Conservation (phyloP, 1,139 yeast genomes). For the Suhomyces choctaworum region DNA sequence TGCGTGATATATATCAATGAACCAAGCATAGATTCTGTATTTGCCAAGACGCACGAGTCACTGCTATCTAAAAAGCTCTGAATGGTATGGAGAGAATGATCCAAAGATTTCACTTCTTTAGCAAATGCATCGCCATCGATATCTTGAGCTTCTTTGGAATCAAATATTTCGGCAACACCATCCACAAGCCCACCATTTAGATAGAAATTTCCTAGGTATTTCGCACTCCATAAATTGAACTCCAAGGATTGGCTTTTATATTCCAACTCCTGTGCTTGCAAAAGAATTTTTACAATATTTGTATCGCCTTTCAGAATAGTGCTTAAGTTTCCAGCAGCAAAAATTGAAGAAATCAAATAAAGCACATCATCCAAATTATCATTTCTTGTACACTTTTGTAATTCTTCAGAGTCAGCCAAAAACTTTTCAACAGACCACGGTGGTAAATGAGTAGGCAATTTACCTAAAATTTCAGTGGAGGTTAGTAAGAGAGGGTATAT, state of each 20-base stretch:
- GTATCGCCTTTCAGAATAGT: conserved; percentile 8
- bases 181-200: conserved; percentile 18
- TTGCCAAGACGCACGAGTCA: conserved; percentile 24
- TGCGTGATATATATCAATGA: too few relatives aligned
- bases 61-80: conserved; percentile 10
- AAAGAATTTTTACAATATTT: conserved; percentile 24
- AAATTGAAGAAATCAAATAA: conserved; percentile 22
- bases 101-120: conserved; percentile 15
- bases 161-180: conserved; percentile 13
- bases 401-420: conserved; percentile 18
- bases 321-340: conserved; percentile 11
- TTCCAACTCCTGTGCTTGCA: conserved; percentile 13
- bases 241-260: conserved; percentile 14
- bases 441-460: conserved; percentile 6
- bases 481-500: conserved; percentile 16
- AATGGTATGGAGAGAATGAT: conserved; percentile 17
- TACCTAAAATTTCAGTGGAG: conserved; percentile 15
- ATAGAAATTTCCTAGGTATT: conserved; percentile 44
- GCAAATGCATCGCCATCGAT: conserved; percentile 12
- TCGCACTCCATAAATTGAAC: conserved; percentile 43
- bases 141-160: conserved; percentile 15
- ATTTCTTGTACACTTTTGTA: conserved; percentile 6
- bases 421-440: conserved; percentile 21
- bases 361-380: conserved; percentile 12
- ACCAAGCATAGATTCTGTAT: conserved; percentile 42